Conservation (phyloP, 2,329 filamentous ascomycete species). For the Apiospora rasikravindrae region DNA sequence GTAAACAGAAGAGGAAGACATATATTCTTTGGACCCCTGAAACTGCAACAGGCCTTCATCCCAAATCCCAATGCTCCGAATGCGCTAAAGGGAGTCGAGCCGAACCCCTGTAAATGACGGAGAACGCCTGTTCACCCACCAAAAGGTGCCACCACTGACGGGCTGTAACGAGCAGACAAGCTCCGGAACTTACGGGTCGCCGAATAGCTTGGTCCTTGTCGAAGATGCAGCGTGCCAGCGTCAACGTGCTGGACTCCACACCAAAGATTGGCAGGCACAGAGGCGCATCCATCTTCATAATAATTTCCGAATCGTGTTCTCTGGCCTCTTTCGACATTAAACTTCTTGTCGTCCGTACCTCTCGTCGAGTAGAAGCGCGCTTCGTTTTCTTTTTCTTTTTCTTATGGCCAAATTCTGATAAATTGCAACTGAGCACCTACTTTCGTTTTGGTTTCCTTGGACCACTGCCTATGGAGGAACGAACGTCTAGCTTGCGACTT, state of each 20-base stretch:
- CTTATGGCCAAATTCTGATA: background rate
- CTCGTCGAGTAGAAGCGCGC: background rate
- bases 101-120: background rate
- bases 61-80: background rate
- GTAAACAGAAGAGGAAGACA: background rate
- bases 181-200: background rate
- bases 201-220: background rate
- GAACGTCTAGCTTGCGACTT: background rate
- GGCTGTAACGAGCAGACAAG: background rate
- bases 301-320: slow-evolving; percentile 9
- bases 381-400: background rate
- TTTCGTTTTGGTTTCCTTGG: background rate
- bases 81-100: background rate
- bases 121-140: background rate
- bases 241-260: slow-evolving; percentile 12
- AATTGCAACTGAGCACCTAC: background rate
- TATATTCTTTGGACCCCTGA: background rate
- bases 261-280: background rate
- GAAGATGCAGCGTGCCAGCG: background rate
- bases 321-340: slow-evolving; percentile 3
- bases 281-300: slow-evolving; percentile 12
- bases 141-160: background rate
- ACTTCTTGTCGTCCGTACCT: background rate
- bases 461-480: background rate
- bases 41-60: background rate